Percentiles rank a stretch among this genome's conserved stretches.
Conservation (phyloP, 2,329 filamentous ascomycete species). For the Aspergillus sp. region DNA sequence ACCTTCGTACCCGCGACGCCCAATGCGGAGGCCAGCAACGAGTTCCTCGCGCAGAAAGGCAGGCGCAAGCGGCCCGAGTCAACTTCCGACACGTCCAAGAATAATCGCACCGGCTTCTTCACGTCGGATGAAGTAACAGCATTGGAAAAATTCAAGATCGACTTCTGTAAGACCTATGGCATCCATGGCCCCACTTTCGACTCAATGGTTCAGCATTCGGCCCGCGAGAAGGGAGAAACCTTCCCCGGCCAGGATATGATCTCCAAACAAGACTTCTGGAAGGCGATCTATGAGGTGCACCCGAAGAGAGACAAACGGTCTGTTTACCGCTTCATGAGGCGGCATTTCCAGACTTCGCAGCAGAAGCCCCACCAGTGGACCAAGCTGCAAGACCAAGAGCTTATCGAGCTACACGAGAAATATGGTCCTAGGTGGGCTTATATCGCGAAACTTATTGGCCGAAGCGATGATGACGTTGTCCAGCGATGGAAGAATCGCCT, state of each 20-base stretch:
- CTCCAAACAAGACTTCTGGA: constrained; percentile 36
- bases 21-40: neutral
- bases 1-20: neutral
- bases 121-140: constrained; percentile 27
- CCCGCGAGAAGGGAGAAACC: constrained; percentile 16
- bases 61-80: neutral
- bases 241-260: constrained; percentile 26
- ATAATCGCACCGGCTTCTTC: constrained; percentile 30
- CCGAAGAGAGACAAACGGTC: constrained; percentile 39
- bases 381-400: constrained; percentile 40
- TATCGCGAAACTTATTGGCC: constrained; percentile 38
- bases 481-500: constrained; percentile 45
- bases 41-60: constrained; percentile 13
- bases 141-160: constrained; percentile 33
- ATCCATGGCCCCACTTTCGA: constrained; percentile 27
- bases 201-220: constrained; percentile 34
- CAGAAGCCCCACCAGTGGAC: constrained; percentile 42
- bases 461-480: constrained; percentile 41
- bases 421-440: constrained; percentile 37
- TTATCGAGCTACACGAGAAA: constrained; percentile 29
- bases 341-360: constrained; percentile 40
- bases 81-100: neutral
- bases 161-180: constrained; percentile 32
- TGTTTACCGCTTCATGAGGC: constrained; percentile 42
- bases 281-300: constrained; percentile 32